Percentiles rank a stretch among this genome's conserved stretches.
These are phyloP conservation scores for Pseudisothecium myosuroides DNA, from an alignment of 225 moss, liverwort and hornwort species.

Conservation along the genomic window DNA sequence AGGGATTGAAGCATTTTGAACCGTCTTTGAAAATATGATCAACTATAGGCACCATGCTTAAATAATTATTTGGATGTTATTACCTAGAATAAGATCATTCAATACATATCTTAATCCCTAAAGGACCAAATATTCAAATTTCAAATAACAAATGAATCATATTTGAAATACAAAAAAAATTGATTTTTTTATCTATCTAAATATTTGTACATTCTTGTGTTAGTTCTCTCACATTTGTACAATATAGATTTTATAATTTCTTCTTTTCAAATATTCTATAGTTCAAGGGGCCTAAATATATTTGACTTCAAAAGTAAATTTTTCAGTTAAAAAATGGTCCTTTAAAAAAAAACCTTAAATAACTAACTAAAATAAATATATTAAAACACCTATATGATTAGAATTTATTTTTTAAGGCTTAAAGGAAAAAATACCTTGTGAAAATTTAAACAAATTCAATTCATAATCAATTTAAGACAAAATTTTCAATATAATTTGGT, in stretches of 20 bases:
- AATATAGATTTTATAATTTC: not conserved
- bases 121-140: not conserved
- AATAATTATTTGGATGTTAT: not conserved
- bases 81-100: not conserved
- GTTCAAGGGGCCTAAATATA: accelerated
- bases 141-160: not conserved
- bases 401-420: no score
- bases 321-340: not conserved
- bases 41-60: no score
- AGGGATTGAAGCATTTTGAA: not conserved
- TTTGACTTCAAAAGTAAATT: not conserved
- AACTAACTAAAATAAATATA: not conserved
- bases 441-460: not conserved
- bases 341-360: not conserved
- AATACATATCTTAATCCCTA: not conserved
- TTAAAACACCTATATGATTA: not conserved
- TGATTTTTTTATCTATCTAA: not conserved
- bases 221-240: not conserved
- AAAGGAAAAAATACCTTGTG: not conserved
- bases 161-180: accelerated
- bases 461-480: not conserved
- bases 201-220: not conserved
- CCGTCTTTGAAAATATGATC: not conserved
- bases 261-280: not conserved
- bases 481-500: not conserved